A percentile compares a stretch with the other conserved stretches of the same genome.
phyloP scores from a whole-genome alignment of 2,329 filamentous ascomycete species.

The Diplodia seriata region DNA sequence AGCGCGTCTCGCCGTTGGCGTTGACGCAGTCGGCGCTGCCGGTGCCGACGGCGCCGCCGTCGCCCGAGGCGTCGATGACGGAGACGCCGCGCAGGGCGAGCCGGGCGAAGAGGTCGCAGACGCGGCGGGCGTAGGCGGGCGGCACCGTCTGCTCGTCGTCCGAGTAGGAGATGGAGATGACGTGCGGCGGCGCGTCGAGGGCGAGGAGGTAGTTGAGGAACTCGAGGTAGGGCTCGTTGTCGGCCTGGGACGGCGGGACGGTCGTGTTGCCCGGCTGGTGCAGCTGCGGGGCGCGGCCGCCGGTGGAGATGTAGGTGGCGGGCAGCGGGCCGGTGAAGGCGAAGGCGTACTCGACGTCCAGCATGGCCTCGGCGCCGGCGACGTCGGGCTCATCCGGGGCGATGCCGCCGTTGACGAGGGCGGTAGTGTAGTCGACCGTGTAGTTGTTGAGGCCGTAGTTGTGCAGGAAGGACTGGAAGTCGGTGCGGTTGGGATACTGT shows the following conservation, averaged over 20 bases:
- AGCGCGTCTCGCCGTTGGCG: conserved; percentile 47
- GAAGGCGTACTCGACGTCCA: conserved; percentile 68
- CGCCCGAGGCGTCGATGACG: conserved; percentile 58
- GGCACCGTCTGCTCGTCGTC: conserved; percentile 71
- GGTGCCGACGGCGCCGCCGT: conserved; percentile 52
- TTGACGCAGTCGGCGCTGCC: conserved; percentile 54
- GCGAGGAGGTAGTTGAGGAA: conserved; percentile 66
- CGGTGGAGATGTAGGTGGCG: conserved; percentile 66
- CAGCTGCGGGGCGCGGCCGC: conserved; percentile 62
- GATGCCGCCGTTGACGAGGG: conserved; percentile 40
- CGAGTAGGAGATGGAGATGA: conserved; percentile 72
- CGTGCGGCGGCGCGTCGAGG: conserved; percentile 57
- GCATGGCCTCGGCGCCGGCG: conserved; percentile 62
- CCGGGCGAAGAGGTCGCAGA: conserved; percentile 69
- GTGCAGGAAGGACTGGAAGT: conserved; percentile 48
- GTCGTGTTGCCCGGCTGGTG: conserved; percentile 46
- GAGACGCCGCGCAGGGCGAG: conserved; percentile 54
- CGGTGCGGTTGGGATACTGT: conserved; percentile 56
- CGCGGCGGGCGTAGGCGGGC: conserved; percentile 63
- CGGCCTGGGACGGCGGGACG: conserved; percentile 34
- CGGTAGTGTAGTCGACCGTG: conserved; percentile 55
- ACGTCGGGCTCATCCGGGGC: conserved; percentile 38
- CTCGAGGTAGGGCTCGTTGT: conserved; percentile 59
- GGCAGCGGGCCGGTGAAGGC: conserved; percentile 62
- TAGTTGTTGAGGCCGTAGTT: conserved; percentile 50